Percentiles rank a stretch among this genome's conserved stretches.
phyloP scores from a whole-genome alignment of 352 stramenopile genomes.

The Phytophthora aleatoria region DNA sequence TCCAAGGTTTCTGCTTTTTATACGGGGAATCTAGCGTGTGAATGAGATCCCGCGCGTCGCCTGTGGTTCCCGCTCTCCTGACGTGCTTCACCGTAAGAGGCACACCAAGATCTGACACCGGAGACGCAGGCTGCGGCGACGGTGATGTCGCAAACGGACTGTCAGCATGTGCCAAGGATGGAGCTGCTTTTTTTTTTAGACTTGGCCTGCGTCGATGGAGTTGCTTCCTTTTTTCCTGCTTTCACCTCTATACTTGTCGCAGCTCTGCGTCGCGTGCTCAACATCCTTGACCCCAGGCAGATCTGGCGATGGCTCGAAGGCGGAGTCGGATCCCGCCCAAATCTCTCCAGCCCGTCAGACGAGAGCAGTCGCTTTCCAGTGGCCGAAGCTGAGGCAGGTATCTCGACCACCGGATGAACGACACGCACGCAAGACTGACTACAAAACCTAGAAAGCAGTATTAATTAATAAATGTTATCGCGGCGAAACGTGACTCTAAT shows the following conservation, averaged over 20 bases:
- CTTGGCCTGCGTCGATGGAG: too few species aligned
- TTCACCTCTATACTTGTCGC: too few species aligned
- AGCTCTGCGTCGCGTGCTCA: neutral
- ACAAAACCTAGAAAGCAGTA: neutral
- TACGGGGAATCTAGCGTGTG: conserved; percentile 2
- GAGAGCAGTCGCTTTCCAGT: neutral
- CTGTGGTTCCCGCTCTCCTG: neutral
- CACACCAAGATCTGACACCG: neutral
- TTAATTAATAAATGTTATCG: too few species aligned
- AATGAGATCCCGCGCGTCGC: conserved; percentile 5
- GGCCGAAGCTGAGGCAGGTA: neutral
- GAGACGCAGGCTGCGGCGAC: neutral
- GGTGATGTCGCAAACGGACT: neutral
- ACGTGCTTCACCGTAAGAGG: neutral
- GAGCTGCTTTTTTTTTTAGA: neutral
- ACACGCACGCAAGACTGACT: neutral
- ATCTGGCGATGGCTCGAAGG: conserved; percentile 2
- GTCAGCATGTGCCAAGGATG: neutral
- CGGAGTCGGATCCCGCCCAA: neutral
- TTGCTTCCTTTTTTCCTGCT: too few species aligned
- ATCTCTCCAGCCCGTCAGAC: neutral
- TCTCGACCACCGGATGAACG: neutral
- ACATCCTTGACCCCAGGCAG: neutral
- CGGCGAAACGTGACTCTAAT: neutral
- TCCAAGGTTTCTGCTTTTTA: conserved; percentile 7